A percentile compares a stretch with the other conserved stretches of the same genome.
phyloP scores from a whole-genome alignment of 495 filamentous ascomycete species.

The Tuber borchii region DNA sequence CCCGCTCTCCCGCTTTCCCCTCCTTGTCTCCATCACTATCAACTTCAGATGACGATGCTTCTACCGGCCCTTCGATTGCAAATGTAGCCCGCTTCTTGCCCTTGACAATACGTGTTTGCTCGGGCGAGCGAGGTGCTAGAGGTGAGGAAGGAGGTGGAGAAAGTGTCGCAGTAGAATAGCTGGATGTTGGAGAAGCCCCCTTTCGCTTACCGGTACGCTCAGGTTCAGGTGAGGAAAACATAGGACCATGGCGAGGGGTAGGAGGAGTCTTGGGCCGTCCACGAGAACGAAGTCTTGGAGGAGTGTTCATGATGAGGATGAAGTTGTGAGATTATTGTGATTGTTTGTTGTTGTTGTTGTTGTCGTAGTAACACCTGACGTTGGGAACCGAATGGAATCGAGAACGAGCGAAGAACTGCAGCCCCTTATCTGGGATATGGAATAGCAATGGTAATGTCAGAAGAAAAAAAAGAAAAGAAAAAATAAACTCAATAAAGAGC shows the following conservation, averaged over 20 bases:
- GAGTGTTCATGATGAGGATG: conserved; percentile 44
- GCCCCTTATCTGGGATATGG: conserved; percentile 15
- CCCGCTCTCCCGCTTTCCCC: conserved; percentile 15
- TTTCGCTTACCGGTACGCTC: conserved; percentile 17
- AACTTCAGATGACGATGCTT: conserved; percentile 4
- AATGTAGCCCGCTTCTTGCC: conserved; percentile 55
- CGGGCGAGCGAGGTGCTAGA: conserved; percentile 45
- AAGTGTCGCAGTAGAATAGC: conserved; percentile 41
- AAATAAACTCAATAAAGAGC: conserved; percentile 6
- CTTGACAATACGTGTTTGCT: conserved; percentile 48
- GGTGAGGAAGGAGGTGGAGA: conserved; percentile 39
- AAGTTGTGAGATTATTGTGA: conserved; percentile 3
- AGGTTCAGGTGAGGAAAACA: conserved; percentile 40
- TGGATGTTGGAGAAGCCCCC: conserved; percentile 32
- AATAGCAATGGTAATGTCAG: not conserved
- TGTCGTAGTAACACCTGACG: conserved; percentile 17
- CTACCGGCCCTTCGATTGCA: conserved; percentile 53
- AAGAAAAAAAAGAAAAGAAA: not conserved
- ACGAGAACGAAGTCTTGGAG: conserved; percentile 42
- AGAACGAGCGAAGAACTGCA: conserved; percentile 16
- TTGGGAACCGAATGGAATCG: conserved; percentile 26
- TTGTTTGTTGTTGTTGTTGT: conserved; percentile 4
- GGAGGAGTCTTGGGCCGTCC: conserved; percentile 44
- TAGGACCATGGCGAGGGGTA: conserved; percentile 37
- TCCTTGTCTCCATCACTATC: conserved; percentile 23